Evolutionary conservation across 1,284 basidiomycete genomes (phyloP).

Genomic region (Mycena sp.): DNA sequence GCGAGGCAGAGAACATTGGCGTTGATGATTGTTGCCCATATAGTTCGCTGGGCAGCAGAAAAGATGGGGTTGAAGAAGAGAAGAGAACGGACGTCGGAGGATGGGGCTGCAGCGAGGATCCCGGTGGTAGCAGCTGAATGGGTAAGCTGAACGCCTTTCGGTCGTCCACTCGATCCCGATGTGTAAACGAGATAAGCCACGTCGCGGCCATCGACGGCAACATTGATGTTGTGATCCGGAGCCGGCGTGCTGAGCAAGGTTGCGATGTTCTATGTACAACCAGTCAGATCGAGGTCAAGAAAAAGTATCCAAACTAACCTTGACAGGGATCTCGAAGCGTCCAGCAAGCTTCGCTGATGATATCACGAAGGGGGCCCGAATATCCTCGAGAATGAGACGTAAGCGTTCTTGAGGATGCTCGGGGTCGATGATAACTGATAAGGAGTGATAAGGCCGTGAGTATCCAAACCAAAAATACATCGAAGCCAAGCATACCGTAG

Average conservation of each 20-base stretch:
- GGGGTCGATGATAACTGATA: conserved; percentile 20
- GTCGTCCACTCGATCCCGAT: conserved; percentile 1
- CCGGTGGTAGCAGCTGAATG: conserved; percentile 7
- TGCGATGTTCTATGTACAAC: background rate
- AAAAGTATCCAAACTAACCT: background rate
- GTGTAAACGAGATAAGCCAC: conserved; percentile 5
- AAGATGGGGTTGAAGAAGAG: conserved; percentile 19
- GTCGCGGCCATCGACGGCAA: background rate
- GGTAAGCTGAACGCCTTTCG: conserved; percentile 9
- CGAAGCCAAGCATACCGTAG: conserved; percentile 7
- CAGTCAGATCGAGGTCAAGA: background rate
- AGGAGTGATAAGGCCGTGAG: conserved; percentile 5
- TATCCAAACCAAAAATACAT: background rate
- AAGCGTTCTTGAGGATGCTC: conserved; percentile 24
- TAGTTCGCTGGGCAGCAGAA: conserved; percentile 11
- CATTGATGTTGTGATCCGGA: background rate
- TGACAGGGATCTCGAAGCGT: background rate
- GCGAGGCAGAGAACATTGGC: conserved; percentile 2
- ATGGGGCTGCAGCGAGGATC: background rate
- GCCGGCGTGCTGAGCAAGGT: background rate
- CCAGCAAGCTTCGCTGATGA: background rate
- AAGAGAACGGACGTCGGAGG: conserved; percentile 3
- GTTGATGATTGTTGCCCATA: conserved; percentile 6
- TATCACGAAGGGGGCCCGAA: background rate
- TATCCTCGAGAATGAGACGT: conserved; percentile 8